phyloP scores from a whole-genome alignment of 106 monocot genomes.

The Hemerocallis citrina region DNA sequence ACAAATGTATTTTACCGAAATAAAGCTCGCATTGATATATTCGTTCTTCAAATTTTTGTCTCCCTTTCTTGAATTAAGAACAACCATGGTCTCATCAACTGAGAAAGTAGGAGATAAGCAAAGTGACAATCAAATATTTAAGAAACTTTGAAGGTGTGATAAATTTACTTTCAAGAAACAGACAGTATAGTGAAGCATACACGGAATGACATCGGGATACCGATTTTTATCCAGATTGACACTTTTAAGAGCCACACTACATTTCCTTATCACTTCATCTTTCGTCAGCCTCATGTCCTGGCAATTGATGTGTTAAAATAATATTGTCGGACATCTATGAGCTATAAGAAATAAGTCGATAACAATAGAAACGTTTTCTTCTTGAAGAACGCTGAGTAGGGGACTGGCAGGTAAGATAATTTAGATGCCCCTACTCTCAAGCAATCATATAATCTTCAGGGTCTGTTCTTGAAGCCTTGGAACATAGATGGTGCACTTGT shows the following conservation, averaged over 20 bases:
- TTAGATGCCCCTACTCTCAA: too few relatives aligned
- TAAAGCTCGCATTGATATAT: constrained; percentile 94
- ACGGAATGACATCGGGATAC: constrained; percentile 78
- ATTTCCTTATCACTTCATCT: constrained; percentile 46
- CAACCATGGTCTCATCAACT: constrained; percentile 76
- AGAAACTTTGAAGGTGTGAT: too few relatives aligned
- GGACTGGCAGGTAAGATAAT: too few relatives aligned
- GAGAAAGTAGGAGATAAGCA: constrained; percentile 6
- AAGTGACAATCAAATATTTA: not conserved
- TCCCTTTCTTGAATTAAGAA: constrained; percentile 38
- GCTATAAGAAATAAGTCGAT: too few relatives aligned
- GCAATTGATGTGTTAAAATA: not conserved
- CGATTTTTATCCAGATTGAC: constrained; percentile 66
- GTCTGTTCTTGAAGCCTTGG: too few relatives aligned
- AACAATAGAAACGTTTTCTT: too few relatives aligned
- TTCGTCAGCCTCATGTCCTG: constrained; percentile 52
- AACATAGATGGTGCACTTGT: too few relatives aligned
- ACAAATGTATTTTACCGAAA: constrained; percentile 36
- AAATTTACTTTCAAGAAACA: too few relatives aligned
- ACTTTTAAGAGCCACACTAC: constrained; percentile 47
- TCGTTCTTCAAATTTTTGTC: constrained; percentile 18
- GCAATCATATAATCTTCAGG: too few relatives aligned
- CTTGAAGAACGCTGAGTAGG: too few relatives aligned
- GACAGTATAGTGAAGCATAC: constrained; percentile 28
- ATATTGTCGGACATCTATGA: not conserved